These are phyloP conservation scores for Endocalyx cinctus DNA, from an alignment of 2,329 filamentous ascomycete species.

Conservation along the genomic window DNA sequence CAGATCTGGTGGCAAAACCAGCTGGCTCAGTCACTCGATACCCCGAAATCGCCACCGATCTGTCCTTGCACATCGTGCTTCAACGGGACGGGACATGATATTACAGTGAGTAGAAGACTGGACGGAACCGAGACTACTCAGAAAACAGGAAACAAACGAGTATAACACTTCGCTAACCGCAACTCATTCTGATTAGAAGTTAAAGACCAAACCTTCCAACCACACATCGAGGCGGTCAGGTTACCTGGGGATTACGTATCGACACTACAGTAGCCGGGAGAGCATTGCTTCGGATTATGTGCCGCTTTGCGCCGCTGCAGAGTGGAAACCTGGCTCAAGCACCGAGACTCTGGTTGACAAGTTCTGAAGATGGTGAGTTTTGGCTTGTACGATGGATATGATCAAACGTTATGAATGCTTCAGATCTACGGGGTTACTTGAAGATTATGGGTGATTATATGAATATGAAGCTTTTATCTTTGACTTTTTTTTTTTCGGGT, in stretches of 20 bases:
- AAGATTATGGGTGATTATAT: constrained; percentile 11
- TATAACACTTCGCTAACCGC: constrained; percentile 3
- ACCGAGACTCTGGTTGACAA: constrained; percentile 8
- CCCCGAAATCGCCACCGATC: constrained; percentile 12
- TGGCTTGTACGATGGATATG: constrained; percentile 2
- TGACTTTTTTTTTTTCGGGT: too few species aligned
- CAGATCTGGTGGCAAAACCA: constrained; percentile 21
- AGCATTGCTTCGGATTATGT: constrained; percentile 23
- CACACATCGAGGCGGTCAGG: constrained; percentile 3
- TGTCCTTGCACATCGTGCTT: constrained; percentile 24
- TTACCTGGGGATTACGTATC: constrained; percentile 10
- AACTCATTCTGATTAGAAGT: constrained; percentile 3
- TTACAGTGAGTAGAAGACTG: constrained; percentile 8
- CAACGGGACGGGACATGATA: constrained; percentile 15
- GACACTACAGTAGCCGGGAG: constrained; percentile 11
- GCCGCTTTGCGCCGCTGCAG: constrained; percentile 16
- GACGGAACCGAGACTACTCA: constrained; percentile 4
- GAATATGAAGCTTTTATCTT: constrained; percentile 10
- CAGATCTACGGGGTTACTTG: constrained; percentile 1
- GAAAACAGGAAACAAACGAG: constrained; percentile 5
- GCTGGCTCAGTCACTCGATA: constrained; percentile 13
- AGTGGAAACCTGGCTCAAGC: constrained; percentile 12
- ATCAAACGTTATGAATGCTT: neutral
- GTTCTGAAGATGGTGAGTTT: neutral
- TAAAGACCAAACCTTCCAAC: constrained; percentile 2